These are phyloP conservation scores for Spergularia marina DNA, from an alignment of 148 eudicot species.

Conservation along the genomic window DNA sequence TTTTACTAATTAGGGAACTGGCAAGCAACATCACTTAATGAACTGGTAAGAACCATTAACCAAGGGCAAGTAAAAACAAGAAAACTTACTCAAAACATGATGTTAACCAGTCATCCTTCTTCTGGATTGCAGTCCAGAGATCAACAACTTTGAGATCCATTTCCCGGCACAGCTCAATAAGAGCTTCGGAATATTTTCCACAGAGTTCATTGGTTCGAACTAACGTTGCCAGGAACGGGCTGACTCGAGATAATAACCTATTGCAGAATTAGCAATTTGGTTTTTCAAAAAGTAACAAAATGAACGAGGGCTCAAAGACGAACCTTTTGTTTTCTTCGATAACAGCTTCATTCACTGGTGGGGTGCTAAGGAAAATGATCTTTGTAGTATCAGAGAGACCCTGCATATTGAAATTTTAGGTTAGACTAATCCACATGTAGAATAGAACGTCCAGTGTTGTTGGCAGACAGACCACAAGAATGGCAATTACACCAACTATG, in stretches of 20 bases:
- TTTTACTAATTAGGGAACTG: too few species aligned
- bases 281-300: neutral
- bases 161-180: slow-evolving; percentile 66
- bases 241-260: slow-evolving; percentile 31
- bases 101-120: slow-evolving; percentile 66
- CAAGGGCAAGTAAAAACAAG: neutral
- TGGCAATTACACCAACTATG: neutral
- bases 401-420: slow-evolving; percentile 40
- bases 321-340: slow-evolving; percentile 59
- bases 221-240: slow-evolving; percentile 46
- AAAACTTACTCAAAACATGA: slow-evolving; percentile 78
- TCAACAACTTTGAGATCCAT: slow-evolving; percentile 68
- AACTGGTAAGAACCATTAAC: too few species aligned
- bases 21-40: too few species aligned
- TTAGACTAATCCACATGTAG: neutral
- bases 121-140: slow-evolving; percentile 86
- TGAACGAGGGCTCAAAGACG: slow-evolving; percentile 3
- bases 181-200: slow-evolving; percentile 78
- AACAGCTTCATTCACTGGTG: slow-evolving; percentile 78
- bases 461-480: neutral
- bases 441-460: too few species aligned
- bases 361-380: slow-evolving; percentile 74
- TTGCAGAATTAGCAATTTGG: slow-evolving; percentile 18
- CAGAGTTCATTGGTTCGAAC: slow-evolving; percentile 88
- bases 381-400: slow-evolving; percentile 76